phyloP scores from a whole-genome alignment of 257 asterid genomes.

The Solanum phureja region DNA sequence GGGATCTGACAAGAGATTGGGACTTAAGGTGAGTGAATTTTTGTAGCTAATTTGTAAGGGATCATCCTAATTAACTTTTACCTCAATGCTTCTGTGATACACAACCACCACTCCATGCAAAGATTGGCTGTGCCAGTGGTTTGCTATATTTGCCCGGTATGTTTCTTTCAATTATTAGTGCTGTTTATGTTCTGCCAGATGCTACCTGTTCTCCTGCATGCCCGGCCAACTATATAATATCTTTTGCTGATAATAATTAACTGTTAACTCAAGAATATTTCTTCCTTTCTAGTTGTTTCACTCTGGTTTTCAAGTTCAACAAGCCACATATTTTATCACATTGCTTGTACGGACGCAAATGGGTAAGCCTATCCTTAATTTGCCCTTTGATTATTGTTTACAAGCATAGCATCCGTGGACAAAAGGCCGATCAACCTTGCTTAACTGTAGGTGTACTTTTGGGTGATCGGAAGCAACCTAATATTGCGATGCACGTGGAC shows the following conservation, averaged over 20 bases:
- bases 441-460: conserved; percentile 58
- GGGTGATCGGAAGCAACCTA: conserved; percentile 85
- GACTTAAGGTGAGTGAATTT: conserved; percentile 60
- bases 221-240: neutral
- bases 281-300: conserved; percentile 58
- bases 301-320: conserved; percentile 88
- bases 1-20: conserved; percentile 95
- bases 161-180: neutral
- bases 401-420: neutral
- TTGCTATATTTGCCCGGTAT: neutral
- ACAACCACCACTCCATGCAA: neutral
- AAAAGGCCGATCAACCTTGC: neutral
- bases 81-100: neutral
- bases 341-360: conserved; percentile 63
- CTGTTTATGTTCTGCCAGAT: neutral
- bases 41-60: neutral
- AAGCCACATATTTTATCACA: conserved; percentile 47
- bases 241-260: neutral
- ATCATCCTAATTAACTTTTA: neutral
- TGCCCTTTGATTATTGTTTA: neutral
- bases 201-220: neutral
- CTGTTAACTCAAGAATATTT: neutral
- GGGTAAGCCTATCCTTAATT: conserved; percentile 53
- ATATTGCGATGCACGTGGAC: conserved; percentile 94
- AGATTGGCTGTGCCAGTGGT: neutral